Base-by-base conservation (phyloP, 2,329 filamentous ascomycete species). In the Fusarium lyarnte region DNA sequence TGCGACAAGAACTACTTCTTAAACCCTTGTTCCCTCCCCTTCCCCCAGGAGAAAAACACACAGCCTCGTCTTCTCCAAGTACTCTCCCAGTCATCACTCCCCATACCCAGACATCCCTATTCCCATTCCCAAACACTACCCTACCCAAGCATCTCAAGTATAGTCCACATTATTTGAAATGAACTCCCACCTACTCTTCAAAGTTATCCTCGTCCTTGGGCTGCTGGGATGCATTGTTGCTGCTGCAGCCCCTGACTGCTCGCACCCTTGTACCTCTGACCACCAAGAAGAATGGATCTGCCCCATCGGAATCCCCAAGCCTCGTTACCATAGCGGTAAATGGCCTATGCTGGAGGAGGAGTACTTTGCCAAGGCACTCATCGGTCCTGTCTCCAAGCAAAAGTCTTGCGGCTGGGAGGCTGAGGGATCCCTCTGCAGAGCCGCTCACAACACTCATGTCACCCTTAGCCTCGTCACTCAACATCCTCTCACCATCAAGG, bases 31-130 rank as follows among this genome's bases (percentile, higher is more conserved):
- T 23, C 14, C 16, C 10, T 47, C n/a, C 8, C 16, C 46, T 49
- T 8, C 7, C 5, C 5, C 6, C 8, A 8, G 5, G 11, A 10
- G 19, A 9, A 8, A 3, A 17, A 7, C 29, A 10, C 6, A 19
- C 2, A 33, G 3, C 10, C 10, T 0, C 5, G 2, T 47, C 21
- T 47, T 17, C 14, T 2, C 21, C 8, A 27, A 21, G 17, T 27
- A 14, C 17, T 14, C 12, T 46, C 17, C 25, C 17, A 12, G 1
- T 27, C 25, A 25, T 49, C 29, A 23, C 21, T 19, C 23, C n/a
- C 29, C 21, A 19, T 23, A 5, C 8, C 14, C 17, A 35, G 16
- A 17, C 16, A 17, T 36, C 16, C 35, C 16, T 13, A 36, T 17
- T 36, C 35, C 9, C 16, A 36, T 36, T 36, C 35, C 16, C 16